Conservation (phyloP, 1,284 basidiomycete genomes). For the Ceratobasidium papillatum region DNA sequence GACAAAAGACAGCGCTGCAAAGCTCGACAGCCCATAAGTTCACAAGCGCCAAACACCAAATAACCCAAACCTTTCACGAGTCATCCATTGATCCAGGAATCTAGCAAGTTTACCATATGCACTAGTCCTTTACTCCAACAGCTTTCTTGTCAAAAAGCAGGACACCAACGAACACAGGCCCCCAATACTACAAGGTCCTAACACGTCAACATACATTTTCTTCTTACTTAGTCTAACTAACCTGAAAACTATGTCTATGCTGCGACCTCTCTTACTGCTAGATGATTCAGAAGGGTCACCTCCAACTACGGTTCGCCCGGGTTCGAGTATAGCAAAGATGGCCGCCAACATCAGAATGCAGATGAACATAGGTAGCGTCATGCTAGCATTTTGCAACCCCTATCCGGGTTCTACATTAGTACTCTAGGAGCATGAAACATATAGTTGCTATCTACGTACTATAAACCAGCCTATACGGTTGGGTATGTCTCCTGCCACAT, state of each 20-base stretch:
- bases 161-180: slow-evolving; percentile 18
- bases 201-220: not conserved
- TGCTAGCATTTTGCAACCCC: slow-evolving; percentile 92
- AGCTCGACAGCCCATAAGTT: not conserved
- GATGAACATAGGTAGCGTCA: slow-evolving; percentile 71
- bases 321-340: slow-evolving; percentile 68
- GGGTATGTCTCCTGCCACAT: slow-evolving; percentile 6
- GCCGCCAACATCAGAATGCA: slow-evolving; percentile 57
- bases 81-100: not conserved
- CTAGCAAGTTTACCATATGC: too few species aligned
- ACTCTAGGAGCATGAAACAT: slow-evolving; percentile 31
- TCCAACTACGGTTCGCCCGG: slow-evolving; percentile 57
- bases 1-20: not conserved
- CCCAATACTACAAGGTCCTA: not conserved
- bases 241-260: slow-evolving; percentile 19
- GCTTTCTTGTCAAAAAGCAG: slow-evolving; percentile 46
- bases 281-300: not conserved
- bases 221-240: not conserved
- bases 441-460: slow-evolving; percentile 65
- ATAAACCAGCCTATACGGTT: slow-evolving; percentile 70
- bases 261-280: not conserved
- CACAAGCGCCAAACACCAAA: not conserved
- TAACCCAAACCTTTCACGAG: not conserved
- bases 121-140: slow-evolving; percentile 52
- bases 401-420: slow-evolving; percentile 48